Evolutionary conservation across 345 rosid genomes (phyloP).

Genomic region (Hibiscus trionum): DNA sequence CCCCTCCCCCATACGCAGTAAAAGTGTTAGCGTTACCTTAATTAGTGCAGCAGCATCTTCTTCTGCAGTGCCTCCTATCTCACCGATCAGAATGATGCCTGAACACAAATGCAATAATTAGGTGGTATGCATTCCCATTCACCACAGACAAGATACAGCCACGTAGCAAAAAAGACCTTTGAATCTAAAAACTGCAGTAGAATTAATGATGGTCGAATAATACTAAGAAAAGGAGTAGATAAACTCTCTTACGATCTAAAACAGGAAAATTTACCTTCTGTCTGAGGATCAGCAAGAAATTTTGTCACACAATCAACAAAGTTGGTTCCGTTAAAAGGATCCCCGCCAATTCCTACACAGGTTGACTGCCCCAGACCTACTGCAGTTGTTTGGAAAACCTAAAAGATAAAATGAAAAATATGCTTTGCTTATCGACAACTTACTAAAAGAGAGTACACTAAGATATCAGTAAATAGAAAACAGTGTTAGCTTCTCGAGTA

Average conservation of each 20-base stretch:
- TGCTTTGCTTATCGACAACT: background rate
- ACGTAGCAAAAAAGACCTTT: background rate
- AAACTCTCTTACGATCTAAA: background rate
- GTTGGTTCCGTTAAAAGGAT: constrained; percentile 96
- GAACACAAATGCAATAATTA: constrained; percentile 17
- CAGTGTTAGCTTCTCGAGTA: background rate
- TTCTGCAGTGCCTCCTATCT: constrained; percentile 97
- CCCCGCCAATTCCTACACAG: constrained; percentile 86
- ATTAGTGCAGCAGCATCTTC: constrained; percentile 92
- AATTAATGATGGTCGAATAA: background rate
- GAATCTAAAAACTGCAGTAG: background rate
- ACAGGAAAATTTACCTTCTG: constrained; percentile 65
- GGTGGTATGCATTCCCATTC: background rate
- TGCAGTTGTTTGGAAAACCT: constrained; percentile 97
- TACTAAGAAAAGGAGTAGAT: background rate
- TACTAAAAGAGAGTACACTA: background rate
- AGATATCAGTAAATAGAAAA: background rate
- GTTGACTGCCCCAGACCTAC: constrained; percentile 95
- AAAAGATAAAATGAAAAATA: constrained; percentile 5
- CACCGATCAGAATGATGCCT: constrained; percentile 90
- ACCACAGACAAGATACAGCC: background rate
- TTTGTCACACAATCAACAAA: constrained; percentile 83
- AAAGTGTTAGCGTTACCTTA: constrained; percentile 34
- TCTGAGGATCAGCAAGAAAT: constrained; percentile 85
- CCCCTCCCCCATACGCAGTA: too few relatives aligned